A percentile compares a stretch with the other conserved stretches of the same genome.
phyloP scores from a whole-genome alignment of 441 rosid species.

The Hura crepitans region DNA sequence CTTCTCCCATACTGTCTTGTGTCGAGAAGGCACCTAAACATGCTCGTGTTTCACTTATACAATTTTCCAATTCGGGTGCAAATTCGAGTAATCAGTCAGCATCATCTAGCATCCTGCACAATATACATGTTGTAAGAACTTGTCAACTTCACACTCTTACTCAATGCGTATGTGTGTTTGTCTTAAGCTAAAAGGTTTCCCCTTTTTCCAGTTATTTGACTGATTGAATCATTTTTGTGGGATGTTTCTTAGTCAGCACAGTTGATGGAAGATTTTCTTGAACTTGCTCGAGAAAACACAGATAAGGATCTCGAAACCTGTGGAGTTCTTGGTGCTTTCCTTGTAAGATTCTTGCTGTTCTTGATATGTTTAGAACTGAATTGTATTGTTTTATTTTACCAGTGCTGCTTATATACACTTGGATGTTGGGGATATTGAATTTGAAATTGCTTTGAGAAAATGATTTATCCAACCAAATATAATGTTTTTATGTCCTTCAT shows the following conservation, averaged over 20 bases:
- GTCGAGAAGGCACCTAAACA: conserved; percentile 44
- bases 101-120: conserved; percentile 38
- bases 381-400: not conserved
- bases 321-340: conserved; percentile 76
- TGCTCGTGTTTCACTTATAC: conserved; percentile 50
- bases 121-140: conserved; percentile 72
- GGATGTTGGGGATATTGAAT: no score
- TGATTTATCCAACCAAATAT: conserved; percentile 7
- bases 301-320: conserved; percentile 86
- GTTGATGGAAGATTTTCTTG: conserved; percentile 77
- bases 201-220: not conserved
- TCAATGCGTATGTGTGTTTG: not conserved
- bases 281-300: conserved; percentile 77
- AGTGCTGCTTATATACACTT: not conserved
- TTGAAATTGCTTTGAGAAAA: conserved; percentile 1
- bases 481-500: conserved; percentile 1
- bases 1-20: conserved; percentile 57
- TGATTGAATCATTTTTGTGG: not conserved
- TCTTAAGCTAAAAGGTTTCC: not conserved
- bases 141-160: not conserved
- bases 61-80: conserved; percentile 33
- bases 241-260: conserved; percentile 45
- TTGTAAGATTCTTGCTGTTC: conserved; percentile 41
- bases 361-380: not conserved
- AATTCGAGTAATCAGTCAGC: conserved; percentile 27